Evolutionary conservation across 805 yeast genomes (phyloP).

Genomic region (Clavispora santaluciae): DNA sequence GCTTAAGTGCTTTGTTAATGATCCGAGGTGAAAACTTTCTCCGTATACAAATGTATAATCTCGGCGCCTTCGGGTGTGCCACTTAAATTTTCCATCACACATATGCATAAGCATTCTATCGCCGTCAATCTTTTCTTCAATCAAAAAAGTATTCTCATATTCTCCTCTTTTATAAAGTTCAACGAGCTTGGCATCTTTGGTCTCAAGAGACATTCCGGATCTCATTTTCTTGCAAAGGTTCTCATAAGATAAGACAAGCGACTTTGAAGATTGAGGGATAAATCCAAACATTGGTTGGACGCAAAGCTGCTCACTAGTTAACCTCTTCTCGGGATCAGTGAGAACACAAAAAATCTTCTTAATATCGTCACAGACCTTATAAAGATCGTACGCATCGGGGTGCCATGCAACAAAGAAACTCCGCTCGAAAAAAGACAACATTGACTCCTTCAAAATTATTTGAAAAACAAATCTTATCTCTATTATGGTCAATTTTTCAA

Average conservation of each 20-base stretch:
- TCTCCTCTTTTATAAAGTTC: conserved; percentile 11
- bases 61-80: conserved; percentile 61
- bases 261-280: conserved; percentile 71
- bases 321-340: conserved; percentile 42
- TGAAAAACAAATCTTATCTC: conserved; percentile 69
- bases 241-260: conserved; percentile 46
- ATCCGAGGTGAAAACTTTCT: conserved; percentile 40
- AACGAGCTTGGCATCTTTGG: conserved; percentile 14
- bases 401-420: conserved; percentile 63
- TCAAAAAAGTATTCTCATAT: conserved; percentile 41
- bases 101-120: conserved; percentile 81
- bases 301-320: conserved; percentile 37
- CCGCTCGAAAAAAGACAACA: conserved; percentile 60
- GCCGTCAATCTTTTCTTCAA: conserved; percentile 94
- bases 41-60: conserved; percentile 77
- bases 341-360: conserved; percentile 54
- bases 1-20: conserved; percentile 49
- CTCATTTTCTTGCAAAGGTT: conserved; percentile 45
- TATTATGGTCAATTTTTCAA: conserved; percentile 49
- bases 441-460: conserved; percentile 54
- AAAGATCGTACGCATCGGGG: conserved; percentile 67
- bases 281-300: conserved; percentile 53
- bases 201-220: conserved; percentile 21
- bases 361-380: conserved; percentile 61
- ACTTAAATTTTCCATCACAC: conserved; percentile 34